phyloP scores from a whole-genome alignment of 2,329 filamentous ascomycete species.

The Teratosphaeria epicoccoides region DNA sequence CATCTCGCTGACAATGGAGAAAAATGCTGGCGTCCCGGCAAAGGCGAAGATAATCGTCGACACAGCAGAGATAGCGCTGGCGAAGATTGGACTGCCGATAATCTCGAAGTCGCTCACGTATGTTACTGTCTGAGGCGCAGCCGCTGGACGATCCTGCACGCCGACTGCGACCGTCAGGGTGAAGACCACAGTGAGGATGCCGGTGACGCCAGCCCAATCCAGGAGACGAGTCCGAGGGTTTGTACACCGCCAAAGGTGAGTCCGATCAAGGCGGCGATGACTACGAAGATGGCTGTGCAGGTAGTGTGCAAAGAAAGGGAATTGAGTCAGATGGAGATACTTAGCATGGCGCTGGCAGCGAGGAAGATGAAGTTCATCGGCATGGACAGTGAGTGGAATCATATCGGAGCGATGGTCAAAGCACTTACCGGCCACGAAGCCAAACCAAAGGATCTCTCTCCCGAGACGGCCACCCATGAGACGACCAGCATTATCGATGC shows the following conservation, averaged over 20 bases:
- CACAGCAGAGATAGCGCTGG: conserved; percentile 45
- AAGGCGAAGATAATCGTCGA: conserved; percentile 49
- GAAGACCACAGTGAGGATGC: conserved; percentile 29
- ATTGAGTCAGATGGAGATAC: conserved; percentile 48
- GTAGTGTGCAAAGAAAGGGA: conserved; percentile 46
- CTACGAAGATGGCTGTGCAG: conserved; percentile 46
- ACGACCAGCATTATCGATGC: conserved; percentile 45
- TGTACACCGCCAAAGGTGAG: conserved; percentile 23
- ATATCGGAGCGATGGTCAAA: conserved; percentile 21
- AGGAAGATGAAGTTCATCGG: conserved; percentile 46
- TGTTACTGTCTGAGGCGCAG: conserved; percentile 46
- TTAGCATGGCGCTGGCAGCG: conserved; percentile 46
- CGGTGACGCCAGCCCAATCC: conserved; percentile 23
- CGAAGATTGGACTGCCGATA: conserved; percentile 46
- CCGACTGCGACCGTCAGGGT: conserved; percentile 42
- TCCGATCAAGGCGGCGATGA: conserved; percentile 30
- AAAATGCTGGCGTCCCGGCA: conserved; percentile 48
- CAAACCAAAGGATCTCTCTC: conserved; percentile 29
- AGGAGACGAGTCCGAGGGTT: conserved; percentile 22
- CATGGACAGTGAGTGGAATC: conserved; percentile 38
- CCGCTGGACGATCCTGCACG: conserved; percentile 45
- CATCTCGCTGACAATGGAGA: conserved; percentile 57
- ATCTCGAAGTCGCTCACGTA: conserved; percentile 49
- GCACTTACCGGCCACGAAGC: conserved; percentile 13
- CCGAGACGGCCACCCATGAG: conserved; percentile 43